Evolutionary conservation across 495 filamentous ascomycete genomes (phyloP).

Genomic region (Bathelium albidoporum): DNA sequence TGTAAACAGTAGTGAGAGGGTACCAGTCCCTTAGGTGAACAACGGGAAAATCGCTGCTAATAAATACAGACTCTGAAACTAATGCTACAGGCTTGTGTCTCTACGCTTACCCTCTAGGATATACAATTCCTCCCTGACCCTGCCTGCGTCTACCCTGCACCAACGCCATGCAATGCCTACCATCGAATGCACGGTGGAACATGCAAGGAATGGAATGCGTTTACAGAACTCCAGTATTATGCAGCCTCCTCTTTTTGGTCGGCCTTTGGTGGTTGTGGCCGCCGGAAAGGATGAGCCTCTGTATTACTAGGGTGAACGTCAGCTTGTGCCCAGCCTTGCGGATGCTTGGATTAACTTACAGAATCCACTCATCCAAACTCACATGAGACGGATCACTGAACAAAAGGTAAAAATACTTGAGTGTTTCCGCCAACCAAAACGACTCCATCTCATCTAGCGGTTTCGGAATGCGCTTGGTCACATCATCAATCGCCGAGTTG

Average conservation of each 20-base stretch:
- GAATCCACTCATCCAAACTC: constrained; percentile 59
- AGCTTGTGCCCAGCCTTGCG: neutral
- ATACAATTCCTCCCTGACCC: neutral
- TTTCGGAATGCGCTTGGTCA: constrained; percentile 40
- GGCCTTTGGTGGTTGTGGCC: constrained; percentile 1
- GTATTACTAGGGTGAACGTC: constrained; percentile 30
- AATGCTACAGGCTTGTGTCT: neutral
- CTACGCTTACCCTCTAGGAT: neutral
- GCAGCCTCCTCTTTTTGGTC: neutral
- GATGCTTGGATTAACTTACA: constrained; percentile 22
- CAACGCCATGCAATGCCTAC: neutral
- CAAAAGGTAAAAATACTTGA: constrained; percentile 87
- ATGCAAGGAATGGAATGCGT: neutral
- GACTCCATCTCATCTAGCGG: constrained; percentile 31
- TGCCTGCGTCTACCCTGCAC: neutral
- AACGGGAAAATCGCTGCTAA: neutral
- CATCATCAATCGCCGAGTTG: constrained; percentile 65
- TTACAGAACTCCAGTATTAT: neutral
- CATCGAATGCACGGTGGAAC: neutral
- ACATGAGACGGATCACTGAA: constrained; percentile 62
- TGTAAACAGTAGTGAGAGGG: neutral
- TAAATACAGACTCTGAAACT: neutral
- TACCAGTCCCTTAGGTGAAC: neutral
- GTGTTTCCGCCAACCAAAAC: constrained; percentile 36
- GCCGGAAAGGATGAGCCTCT: constrained; percentile 39